Conservation (phyloP, 2,329 filamentous ascomycete species). For the Ambrosiella xylebori region DNA sequence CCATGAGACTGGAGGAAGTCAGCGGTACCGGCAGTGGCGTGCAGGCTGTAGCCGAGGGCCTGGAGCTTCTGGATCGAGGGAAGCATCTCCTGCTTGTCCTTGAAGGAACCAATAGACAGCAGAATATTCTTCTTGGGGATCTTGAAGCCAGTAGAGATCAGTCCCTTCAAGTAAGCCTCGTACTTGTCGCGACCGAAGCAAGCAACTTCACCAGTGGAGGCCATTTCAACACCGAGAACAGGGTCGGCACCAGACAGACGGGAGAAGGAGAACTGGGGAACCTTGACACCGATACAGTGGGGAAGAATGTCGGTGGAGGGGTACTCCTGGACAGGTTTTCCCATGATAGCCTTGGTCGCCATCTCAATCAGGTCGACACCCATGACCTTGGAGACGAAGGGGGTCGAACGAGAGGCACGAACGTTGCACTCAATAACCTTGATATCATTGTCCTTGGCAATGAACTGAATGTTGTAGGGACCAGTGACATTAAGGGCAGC, state of each 20-base stretch:
- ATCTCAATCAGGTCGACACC: constrained; percentile 94
- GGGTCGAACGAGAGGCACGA: constrained; percentile 86
- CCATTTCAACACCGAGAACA: constrained; percentile 96
- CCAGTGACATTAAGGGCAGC: constrained; percentile 88
- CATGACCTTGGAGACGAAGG: constrained; percentile 98
- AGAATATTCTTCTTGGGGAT: constrained; percentile 91
- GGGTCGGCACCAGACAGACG: constrained; percentile 90
- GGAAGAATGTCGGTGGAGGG: constrained; percentile 58
- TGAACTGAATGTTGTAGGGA: constrained; percentile 98
- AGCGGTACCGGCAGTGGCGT: constrained; percentile 87
- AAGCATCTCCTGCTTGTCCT: constrained; percentile 95
- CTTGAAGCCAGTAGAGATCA: constrained; percentile 91
- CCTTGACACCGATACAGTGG: constrained; percentile 88
- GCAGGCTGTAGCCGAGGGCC: constrained; percentile 84
- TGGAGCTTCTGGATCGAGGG: constrained; percentile 81
- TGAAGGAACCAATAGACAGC: constrained; percentile 88
- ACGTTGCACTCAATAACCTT: constrained; percentile 99
- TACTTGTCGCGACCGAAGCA: constrained; percentile 93
- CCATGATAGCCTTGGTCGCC: constrained; percentile 94
- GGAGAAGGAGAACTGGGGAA: constrained; percentile 98
- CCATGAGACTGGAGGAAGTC: constrained; percentile 91
- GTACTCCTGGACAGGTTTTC: constrained; percentile 65
- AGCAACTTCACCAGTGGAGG: constrained; percentile 93
- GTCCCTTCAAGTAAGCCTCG: constrained; percentile 90
- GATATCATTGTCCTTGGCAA: constrained; percentile 98